A percentile compares a stretch with the other conserved stretches of the same genome.
These are phyloP conservation scores for Exophiala sp. DNA, from an alignment of 2,329 filamentous ascomycete genomes.

Conservation along the genomic window DNA sequence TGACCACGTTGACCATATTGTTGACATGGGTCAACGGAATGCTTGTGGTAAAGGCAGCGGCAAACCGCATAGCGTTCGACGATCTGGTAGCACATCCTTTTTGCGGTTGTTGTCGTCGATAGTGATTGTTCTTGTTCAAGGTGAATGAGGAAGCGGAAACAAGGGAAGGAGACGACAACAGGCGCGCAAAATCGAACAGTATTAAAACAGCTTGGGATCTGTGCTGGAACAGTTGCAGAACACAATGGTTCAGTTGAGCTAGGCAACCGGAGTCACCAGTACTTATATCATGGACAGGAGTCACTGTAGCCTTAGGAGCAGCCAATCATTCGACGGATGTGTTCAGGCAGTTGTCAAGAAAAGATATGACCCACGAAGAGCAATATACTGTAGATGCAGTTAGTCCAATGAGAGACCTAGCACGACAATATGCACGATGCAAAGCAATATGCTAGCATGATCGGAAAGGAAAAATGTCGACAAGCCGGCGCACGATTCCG, in stretches of 20 bases:
- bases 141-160: too few relatives aligned
- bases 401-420: slow-evolving; percentile 14
- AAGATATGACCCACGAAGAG: slow-evolving; percentile 6
- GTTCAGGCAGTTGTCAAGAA: slow-evolving; percentile 9
- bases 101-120: slow-evolving; percentile 27
- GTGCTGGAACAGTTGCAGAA: slow-evolving; percentile 8
- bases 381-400: slow-evolving; percentile 14
- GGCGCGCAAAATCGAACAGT: too few relatives aligned
- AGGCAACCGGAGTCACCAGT: slow-evolving; percentile 13
- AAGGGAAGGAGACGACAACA: neutral
- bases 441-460: slow-evolving; percentile 10
- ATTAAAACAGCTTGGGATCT: too few relatives aligned
- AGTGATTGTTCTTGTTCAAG: too few relatives aligned
- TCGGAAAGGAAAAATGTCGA: slow-evolving; percentile 9
- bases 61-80: slow-evolving; percentile 82
- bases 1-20: slow-evolving; percentile 70
- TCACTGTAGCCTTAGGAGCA: slow-evolving; percentile 22
- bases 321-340: slow-evolving; percentile 16
- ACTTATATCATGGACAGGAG: slow-evolving; percentile 20
- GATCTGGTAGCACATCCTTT: slow-evolving; percentile 75
- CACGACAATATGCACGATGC: slow-evolving; percentile 8
- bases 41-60: slow-evolving; percentile 80
- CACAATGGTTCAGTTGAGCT: slow-evolving; percentile 13
- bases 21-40: slow-evolving; percentile 76
- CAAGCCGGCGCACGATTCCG: slow-evolving; percentile 5